phyloP scores from a whole-genome alignment of 192 early-diverging fungal genomes.

The Jimgerdemannia flammicorona region DNA sequence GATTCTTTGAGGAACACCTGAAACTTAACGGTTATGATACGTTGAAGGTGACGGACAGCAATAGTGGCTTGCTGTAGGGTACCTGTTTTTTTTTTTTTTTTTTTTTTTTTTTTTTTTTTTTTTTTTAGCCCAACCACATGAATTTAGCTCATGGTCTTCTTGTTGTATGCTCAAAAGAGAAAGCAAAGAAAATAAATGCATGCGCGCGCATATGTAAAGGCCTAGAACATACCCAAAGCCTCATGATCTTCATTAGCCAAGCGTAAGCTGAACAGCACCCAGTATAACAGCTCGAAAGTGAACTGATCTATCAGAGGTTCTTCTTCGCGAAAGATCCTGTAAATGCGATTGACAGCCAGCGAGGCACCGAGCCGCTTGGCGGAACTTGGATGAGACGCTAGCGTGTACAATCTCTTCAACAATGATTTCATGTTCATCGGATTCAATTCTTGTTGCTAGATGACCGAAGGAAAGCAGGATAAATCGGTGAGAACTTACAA shows the following conservation, averaged over 20 bases:
- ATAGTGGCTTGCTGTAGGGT: constrained; percentile 44
- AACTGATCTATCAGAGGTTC: constrained; percentile 58
- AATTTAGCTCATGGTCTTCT: neutral
- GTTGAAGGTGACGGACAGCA: constrained; percentile 55
- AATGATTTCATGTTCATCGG: constrained; percentile 70
- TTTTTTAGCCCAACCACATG: constrained; percentile 1
- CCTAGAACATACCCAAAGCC: constrained; percentile 41
- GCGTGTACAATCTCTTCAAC: constrained; percentile 61
- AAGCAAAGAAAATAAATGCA: constrained; percentile 6
- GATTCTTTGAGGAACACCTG: constrained; percentile 44
- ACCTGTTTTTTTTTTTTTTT: constrained; percentile 23
- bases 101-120: no score
- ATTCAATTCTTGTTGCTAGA: constrained; percentile 37
- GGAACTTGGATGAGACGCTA: constrained; percentile 55
- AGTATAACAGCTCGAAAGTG: constrained; percentile 64
- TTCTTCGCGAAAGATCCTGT: constrained; percentile 66
- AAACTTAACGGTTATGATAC: constrained; percentile 54
- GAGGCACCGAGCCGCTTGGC: constrained; percentile 67
- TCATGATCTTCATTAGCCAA: constrained; percentile 58
- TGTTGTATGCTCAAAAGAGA: neutral
- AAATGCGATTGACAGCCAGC: constrained; percentile 67
- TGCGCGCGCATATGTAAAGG: neutral
- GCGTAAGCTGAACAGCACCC: constrained; percentile 58
- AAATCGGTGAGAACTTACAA: neutral
- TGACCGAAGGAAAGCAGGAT: neutral